Conservation (phyloP, 2,329 filamentous ascomycete genomes). For the Beauveria asiatica region DNA sequence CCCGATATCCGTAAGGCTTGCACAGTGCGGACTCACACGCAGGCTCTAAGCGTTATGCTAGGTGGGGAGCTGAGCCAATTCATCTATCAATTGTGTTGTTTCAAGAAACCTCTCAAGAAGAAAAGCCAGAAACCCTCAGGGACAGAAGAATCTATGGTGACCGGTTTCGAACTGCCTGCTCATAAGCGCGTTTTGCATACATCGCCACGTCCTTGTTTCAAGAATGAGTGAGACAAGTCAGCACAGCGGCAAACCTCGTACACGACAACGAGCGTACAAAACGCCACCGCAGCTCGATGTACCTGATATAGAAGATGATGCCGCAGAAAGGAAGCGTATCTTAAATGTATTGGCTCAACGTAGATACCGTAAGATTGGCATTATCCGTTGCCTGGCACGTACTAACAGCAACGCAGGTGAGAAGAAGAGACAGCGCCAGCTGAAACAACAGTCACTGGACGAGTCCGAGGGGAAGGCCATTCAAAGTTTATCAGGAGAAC, state of each 20-base stretch:
- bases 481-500: neutral
- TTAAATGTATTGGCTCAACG: constrained; percentile 47
- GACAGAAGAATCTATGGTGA: no score
- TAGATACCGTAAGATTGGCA: constrained; percentile 34
- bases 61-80: constrained; percentile 13
- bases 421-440: constrained; percentile 23
- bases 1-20: constrained; percentile 20
- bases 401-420: constrained; percentile 19
- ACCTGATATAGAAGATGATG: constrained; percentile 41
- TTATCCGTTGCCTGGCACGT: neutral
- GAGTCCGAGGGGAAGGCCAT: neutral
- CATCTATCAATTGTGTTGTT: no score
- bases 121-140: no score
- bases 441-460: constrained; percentile 15
- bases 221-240: neutral
- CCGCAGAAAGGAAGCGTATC: constrained; percentile 43
- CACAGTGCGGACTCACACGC: neutral
- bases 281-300: constrained; percentile 31
- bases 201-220: neutral
- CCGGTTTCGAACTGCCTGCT: no score
- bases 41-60: constrained; percentile 23
- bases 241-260: constrained; percentile 19
- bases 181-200: neutral
- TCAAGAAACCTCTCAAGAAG: no score
- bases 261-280: constrained; percentile 33